These are phyloP conservation scores for Amyloporia xantha DNA, from an alignment of 768 basidiomycete genomes.

Conservation along the genomic window DNA sequence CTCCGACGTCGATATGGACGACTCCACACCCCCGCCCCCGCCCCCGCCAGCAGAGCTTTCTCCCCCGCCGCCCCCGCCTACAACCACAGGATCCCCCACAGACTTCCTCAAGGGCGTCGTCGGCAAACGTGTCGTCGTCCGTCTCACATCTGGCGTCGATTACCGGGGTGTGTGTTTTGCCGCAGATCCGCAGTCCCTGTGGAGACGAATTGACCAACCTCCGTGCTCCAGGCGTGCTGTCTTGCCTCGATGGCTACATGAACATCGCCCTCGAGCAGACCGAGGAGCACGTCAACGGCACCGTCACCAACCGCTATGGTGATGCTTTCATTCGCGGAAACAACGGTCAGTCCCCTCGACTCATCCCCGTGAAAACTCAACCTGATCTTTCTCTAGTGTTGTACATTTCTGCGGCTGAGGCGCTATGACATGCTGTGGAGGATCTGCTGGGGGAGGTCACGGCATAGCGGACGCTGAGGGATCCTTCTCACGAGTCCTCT, in stretches of 20 bases:
- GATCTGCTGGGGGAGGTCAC: too few species aligned
- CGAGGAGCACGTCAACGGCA: constrained; percentile 88
- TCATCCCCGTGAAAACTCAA: too few species aligned
- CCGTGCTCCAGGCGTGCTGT: constrained; percentile 84
- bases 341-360: too few species aligned
- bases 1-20: constrained; percentile 20
- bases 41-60: constrained; percentile 31
- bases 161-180: constrained; percentile 79
- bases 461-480: too few species aligned
- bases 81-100: constrained; percentile 73
- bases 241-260: constrained; percentile 98
- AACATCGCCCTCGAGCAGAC: constrained; percentile 98
- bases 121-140: constrained; percentile 82
- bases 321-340: constrained; percentile 95
- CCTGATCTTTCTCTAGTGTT: too few species aligned
- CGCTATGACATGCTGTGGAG: constrained; percentile 17
- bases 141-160: constrained; percentile 88
- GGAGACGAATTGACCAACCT: too few species aligned
- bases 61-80: constrained; percentile 43
- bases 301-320: constrained; percentile 84
- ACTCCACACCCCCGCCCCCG: constrained; percentile 23
- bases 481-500: too few species aligned
- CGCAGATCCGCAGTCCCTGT: too few species aligned
- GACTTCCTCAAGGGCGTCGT: constrained; percentile 95
- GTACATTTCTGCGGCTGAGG: constrained; percentile 25